Base-by-base conservation (phyloP, 257 asterid species). In the Solanum chiquidenum region DNA sequence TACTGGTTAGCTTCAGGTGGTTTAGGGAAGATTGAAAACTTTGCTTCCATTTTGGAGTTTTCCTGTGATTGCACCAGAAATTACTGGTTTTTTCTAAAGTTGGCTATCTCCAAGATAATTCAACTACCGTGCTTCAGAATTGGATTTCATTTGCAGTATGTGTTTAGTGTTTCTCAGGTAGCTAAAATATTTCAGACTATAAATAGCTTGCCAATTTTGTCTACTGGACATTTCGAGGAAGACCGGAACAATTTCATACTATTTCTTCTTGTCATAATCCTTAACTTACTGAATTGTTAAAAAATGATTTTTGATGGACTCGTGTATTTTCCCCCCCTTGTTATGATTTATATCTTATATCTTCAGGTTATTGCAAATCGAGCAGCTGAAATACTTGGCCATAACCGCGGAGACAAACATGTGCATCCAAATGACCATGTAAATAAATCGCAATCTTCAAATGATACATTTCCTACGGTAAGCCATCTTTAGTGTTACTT, bases 401-500 rank as follows among this genome's bases (percentile, higher is more conserved):
- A 96, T 91, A 91, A 92, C 90, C 98, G 95, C 23, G 99, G 99
- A 58, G 98, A 88, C 86, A 97, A 97, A 92, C 86, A 90, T 86
- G 99, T 97, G 88, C 99, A 97, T 88, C 99, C 99, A 83, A 97
- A 95, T 87, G 99, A 97, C 89, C 99, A 97, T 79, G 99, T 97
- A 83, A 97, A 97, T 91, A 91, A 98, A 87, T 97, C 99, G 60
- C 99, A 97, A 89, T 97, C 99, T 91, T 97, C 99, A 68, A 97
- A 97, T 86, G 99, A 97, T 90, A 97, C 99, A 37, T 96, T 97
- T 92, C 99, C 99, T 31, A 97, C 99, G 33, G 99, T 97, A 91
- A 93, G 99, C 86, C 87, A 83, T 89, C 83, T 44, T 27, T 44
- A 79, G 18, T 79, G 38, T 79, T 42, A 79, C 85, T 79, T 79